Percentiles rank a stretch among this genome's conserved stretches.
Evolutionary conservation across 2,329 filamentous ascomycete species (phyloP).

Genomic region (Rhynchosporium agropyri): DNA sequence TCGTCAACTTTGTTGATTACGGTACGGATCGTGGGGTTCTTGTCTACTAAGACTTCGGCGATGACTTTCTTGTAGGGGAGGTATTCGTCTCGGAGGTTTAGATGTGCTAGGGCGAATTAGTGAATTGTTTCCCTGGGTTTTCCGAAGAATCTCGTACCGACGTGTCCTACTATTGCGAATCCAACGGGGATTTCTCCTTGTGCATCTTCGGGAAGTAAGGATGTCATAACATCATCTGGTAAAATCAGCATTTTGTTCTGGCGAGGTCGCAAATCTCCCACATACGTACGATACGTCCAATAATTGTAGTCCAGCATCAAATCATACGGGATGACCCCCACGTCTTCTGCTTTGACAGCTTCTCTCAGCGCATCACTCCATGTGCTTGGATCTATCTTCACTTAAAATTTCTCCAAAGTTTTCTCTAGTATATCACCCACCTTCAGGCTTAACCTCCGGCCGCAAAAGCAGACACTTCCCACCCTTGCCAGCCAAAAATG

Average conservation of each 20-base stretch:
- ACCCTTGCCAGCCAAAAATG: conserved; percentile 54
- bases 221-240: conserved; percentile 70
- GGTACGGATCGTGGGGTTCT: conserved; percentile 78
- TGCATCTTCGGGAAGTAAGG: conserved; percentile 78
- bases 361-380: conserved; percentile 74
- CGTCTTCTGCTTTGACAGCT: conserved; percentile 66
- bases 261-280: neutral
- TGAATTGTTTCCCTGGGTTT: conserved; percentile 23
- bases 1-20: conserved; percentile 96
- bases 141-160: conserved; percentile 56
- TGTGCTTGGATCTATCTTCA: conserved; percentile 64
- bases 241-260: conserved; percentile 6
- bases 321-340: conserved; percentile 75
- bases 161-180: conserved; percentile 87
- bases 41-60: conserved; percentile 83
- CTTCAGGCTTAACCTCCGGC: conserved; percentile 56
- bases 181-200: conserved; percentile 81
- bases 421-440: conserved; percentile 37
- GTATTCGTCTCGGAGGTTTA: conserved; percentile 85
- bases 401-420: conserved; percentile 4
- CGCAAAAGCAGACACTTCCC: conserved; percentile 63
- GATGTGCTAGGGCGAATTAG: conserved; percentile 62
- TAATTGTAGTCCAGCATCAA: conserved; percentile 79
- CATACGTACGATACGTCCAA: conserved; percentile 75
- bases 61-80: conserved; percentile 85